Base-by-base conservation (phyloP, 1,139 yeast species). In the Nakaseomyces delphensis region DNA sequence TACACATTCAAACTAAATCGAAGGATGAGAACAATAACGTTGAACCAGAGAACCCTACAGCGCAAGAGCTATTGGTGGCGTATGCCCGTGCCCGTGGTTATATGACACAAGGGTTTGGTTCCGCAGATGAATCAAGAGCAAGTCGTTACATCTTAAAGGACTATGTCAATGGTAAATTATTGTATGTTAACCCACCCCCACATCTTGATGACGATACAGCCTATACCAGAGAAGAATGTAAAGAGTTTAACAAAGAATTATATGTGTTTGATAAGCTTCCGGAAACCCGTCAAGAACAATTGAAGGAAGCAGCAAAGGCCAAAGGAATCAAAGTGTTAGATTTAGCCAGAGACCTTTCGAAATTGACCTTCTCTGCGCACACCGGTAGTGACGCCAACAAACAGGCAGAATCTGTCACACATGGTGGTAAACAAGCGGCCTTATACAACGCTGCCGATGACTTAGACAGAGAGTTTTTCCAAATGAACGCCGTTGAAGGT, bases 21-120 rank as follows among this genome's bases (percentile, higher is more conserved):
- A 65, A 68, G 15, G 91, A 77, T 49, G 97, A 96, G 49, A 72
- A 78, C 39, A 96, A 95, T 16, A 50, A 27, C 11, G 35, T 23
- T 3, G 40, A 28, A 19, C 39, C 32, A 23, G 33, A 51, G 13
- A 63, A 71, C 19, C 96, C 96, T 32, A 84, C 95, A 3, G 84
- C 97, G 0, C 80, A 84, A 56, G 97, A 93, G 62, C 66, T 93
- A 36, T 73, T 93, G 46, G 83, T 79, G 45, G 94, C 97, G 0
- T 93, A 91, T 62, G 98, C 97, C 4, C 75, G 95, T 66, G 94
- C 97, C 1, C 77, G 98, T 65, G 98, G 98, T 54, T 91, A 79
- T 62, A 89, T 87, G 95, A 84, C 96, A 0, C 96, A 91, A 63
- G 95, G 95, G 56, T 86, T 83, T 60, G 97, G 97, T 57, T 79